phyloP scores from a whole-genome alignment of 306 rosid genomes.

The Luffa aegyptiaca region DNA sequence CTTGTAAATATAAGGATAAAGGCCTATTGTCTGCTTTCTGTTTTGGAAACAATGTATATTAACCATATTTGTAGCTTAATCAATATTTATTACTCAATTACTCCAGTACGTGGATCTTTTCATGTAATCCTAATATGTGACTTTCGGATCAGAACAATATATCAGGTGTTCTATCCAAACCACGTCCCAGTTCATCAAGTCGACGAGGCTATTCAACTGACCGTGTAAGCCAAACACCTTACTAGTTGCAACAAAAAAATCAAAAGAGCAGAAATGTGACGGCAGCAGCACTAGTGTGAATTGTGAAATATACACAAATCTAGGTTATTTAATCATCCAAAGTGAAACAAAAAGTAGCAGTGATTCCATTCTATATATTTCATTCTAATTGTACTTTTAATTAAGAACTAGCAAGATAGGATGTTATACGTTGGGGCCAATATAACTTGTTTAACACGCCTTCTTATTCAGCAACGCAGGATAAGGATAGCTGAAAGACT shows the following conservation, averaged over 20 bases:
- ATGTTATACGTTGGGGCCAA: not conserved
- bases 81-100: not conserved
- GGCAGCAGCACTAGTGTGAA: not conserved
- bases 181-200: constrained; percentile 20
- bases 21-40: not conserved
- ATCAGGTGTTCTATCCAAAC: constrained; percentile 28
- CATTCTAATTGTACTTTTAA: not conserved
- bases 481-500: constrained; percentile 54
- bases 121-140: not conserved
- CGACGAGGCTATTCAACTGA: constrained; percentile 30
- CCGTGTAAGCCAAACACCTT: constrained; percentile 41
- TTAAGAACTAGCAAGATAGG: not conserved
- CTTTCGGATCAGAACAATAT: constrained; percentile 7
- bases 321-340: not conserved
- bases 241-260: not conserved
- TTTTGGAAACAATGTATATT: not conserved
- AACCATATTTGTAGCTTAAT: not conserved
- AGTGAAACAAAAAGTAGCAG: not conserved
- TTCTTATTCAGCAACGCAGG: constrained; percentile 52
- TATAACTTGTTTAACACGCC: constrained; percentile 2
- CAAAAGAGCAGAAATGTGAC: not conserved
- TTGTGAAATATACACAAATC: not conserved
- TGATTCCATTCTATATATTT: not conserved
- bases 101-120: not conserved
- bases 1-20: not conserved